phyloP scores from a whole-genome alignment of 2,329 filamentous ascomycete genomes.

The Monosporascus sp. region DNA sequence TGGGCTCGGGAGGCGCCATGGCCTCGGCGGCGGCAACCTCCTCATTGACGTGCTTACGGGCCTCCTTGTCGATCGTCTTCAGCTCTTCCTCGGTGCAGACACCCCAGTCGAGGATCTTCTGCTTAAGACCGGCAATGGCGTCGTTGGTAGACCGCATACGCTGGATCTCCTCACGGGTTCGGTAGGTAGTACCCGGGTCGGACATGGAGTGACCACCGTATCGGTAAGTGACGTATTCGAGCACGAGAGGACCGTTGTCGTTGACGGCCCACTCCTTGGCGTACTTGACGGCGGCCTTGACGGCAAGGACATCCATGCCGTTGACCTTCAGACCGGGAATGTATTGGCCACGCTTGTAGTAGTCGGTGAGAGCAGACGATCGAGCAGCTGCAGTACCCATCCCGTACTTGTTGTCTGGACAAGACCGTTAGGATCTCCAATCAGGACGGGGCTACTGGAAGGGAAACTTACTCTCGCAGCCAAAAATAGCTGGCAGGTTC shows the following conservation, averaged over 20 bases:
- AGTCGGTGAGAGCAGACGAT: slow-evolving; percentile 93
- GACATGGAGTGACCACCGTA: slow-evolving; percentile 99
- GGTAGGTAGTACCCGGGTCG: slow-evolving; percentile 97
- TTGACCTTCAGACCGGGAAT: slow-evolving; percentile 99
- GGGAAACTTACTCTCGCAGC: slow-evolving; percentile 81
- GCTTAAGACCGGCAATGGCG: slow-evolving; percentile 95
- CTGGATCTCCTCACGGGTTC: slow-evolving; percentile 98
- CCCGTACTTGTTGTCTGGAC: slow-evolving; percentile 96
- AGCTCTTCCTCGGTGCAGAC: slow-evolving; percentile 91
- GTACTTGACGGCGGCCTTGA: slow-evolving; percentile 93
- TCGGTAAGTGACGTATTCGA: slow-evolving; percentile 98
- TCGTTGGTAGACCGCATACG: slow-evolving; percentile 99
- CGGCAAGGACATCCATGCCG: slow-evolving; percentile 97
- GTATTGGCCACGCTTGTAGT: slow-evolving; percentile 99
- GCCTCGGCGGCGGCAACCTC: slow-evolving; percentile 88
- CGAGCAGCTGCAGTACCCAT: slow-evolving; percentile 97
- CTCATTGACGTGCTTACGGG: slow-evolving; percentile 75
- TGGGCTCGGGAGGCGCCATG: slow-evolving; percentile 76
- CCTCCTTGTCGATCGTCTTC: slow-evolving; percentile 93
- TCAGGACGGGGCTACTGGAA: neutral
- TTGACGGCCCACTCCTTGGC: slow-evolving; percentile 79
- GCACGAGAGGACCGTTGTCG: slow-evolving; percentile 88
- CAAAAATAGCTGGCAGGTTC: slow-evolving; percentile 92
- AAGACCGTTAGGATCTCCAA: slow-evolving; percentile 19
- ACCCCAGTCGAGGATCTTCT: slow-evolving; percentile 95